Conservation (phyloP, 257 asterid genomes). For the Salvia miltiorrhiza region DNA sequence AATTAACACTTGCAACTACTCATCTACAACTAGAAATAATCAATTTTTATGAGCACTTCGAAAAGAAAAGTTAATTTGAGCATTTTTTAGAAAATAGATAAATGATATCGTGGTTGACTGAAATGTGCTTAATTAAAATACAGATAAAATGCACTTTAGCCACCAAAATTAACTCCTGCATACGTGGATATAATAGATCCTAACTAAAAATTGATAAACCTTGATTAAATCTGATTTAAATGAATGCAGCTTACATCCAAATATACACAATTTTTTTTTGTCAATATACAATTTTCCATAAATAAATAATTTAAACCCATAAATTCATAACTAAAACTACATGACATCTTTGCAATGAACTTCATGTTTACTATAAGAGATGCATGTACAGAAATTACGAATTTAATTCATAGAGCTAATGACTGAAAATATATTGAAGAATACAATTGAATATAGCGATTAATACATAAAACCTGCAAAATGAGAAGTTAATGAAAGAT, state of each 20-base stretch:
- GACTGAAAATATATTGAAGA: not conserved
- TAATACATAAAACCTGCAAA: not conserved
- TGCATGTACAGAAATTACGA: not conserved
- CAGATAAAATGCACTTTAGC: not conserved
- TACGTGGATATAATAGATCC: too few species aligned
- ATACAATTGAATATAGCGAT: slow-evolving; percentile 11
- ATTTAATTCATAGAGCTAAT: not conserved
- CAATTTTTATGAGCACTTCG: not conserved
- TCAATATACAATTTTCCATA: not conserved
- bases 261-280: too few species aligned
- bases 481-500: not conserved
- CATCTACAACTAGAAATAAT: not conserved
- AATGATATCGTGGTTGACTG: not conserved
- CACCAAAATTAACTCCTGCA: too few species aligned
- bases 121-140: not conserved
- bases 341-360: not conserved
- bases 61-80: not conserved
- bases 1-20: not conserved
- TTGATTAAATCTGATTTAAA: too few species aligned
- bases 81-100: not conserved
- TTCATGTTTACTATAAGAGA: too few species aligned
- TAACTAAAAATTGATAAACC: too few species aligned
- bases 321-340: not conserved
- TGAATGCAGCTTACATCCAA: not conserved
- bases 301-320: not conserved